A percentile compares a stretch with the other conserved stretches of the same genome.
These are phyloP conservation scores for Lachnellula cervina DNA, from an alignment of 2,329 filamentous ascomycete species.

Conservation along the genomic window DNA sequence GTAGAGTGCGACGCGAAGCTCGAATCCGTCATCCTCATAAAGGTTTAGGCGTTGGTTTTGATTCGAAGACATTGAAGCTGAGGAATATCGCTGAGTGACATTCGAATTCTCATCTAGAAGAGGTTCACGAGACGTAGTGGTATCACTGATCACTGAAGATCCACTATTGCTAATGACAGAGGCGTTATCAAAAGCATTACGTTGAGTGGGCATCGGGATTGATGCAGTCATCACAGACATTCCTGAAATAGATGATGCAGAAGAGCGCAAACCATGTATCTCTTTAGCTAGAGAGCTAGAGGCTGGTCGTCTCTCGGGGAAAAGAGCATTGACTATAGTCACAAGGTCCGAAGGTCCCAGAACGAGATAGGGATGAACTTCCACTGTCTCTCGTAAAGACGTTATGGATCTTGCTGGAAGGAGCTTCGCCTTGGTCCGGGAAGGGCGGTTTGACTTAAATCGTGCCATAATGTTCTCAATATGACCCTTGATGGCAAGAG, in stretches of 20 bases:
- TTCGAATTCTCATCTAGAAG: constrained; percentile 51
- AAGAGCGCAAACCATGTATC: constrained; percentile 57
- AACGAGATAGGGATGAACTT: constrained; percentile 75
- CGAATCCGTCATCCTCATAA: constrained; percentile 61
- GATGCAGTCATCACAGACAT: constrained; percentile 64
- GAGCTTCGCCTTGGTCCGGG: constrained; percentile 50
- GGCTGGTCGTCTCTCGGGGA: constrained; percentile 65
- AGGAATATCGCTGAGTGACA: constrained; percentile 50
- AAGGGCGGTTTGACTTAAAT: constrained; percentile 44
- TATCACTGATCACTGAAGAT: constrained; percentile 67
- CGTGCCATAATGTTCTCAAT: constrained; percentile 67
- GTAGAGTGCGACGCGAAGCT: constrained; percentile 61
- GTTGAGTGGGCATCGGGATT: constrained; percentile 57
- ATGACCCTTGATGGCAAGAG: constrained; percentile 59
- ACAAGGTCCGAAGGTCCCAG: constrained; percentile 74
- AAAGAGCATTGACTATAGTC: constrained; percentile 77
- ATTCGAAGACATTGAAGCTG: constrained; percentile 38
- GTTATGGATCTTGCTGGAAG: constrained; percentile 68
- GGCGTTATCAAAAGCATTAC: constrained; percentile 53
- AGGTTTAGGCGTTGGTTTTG: constrained; percentile 42
- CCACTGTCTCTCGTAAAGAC: constrained; percentile 68
- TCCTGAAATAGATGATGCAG: constrained; percentile 62
- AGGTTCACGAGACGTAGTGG: constrained; percentile 60
- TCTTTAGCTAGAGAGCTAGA: constrained; percentile 46
- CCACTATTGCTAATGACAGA: constrained; percentile 69